These are phyloP conservation scores for Botrytis byssoidea DNA, from an alignment of 2,329 filamentous ascomycete genomes.

Conservation along the genomic window DNA sequence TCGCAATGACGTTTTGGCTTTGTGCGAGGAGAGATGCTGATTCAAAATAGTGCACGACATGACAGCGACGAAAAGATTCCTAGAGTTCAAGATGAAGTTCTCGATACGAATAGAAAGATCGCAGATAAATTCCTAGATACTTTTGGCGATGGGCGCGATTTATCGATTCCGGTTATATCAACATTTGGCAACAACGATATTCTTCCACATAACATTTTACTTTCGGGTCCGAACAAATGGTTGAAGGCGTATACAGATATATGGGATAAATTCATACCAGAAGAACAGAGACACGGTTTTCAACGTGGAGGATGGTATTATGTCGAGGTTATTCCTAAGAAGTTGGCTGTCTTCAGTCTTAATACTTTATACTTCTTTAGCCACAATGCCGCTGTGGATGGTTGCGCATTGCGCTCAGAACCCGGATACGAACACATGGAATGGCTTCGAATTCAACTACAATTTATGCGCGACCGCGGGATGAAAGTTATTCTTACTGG, in stretches of 20 bases:
- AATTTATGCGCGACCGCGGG: conserved; percentile 74
- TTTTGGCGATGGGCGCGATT: conserved; percentile 60
- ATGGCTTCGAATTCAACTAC: conserved; percentile 87
- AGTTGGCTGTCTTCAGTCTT: conserved; percentile 85
- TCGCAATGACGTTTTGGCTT: conserved; percentile 5
- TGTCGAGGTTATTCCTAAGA: conserved; percentile 83
- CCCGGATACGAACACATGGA: conserved; percentile 95
- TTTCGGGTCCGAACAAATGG: conserved; percentile 82
- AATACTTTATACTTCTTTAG: conserved; percentile 97
- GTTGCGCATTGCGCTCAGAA: conserved; percentile 74
- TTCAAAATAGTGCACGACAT: conserved; percentile 53
- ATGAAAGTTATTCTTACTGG: conserved; percentile 96
- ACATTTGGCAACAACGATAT: conserved; percentile 98
- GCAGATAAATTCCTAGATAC: conserved; percentile 73
- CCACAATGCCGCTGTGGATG: conserved; percentile 89
- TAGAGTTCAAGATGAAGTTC: conserved; percentile 72
- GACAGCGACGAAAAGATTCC: conserved; percentile 82
- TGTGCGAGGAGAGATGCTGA: conserved; percentile 12
- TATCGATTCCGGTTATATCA: conserved; percentile 78
- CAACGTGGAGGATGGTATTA: conserved; percentile 93
- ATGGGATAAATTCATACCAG: conserved; percentile 86
- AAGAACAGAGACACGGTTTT: conserved; percentile 88
- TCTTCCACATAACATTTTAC: conserved; percentile 91
- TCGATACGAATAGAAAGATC: conserved; percentile 72
- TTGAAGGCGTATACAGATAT: conserved; percentile 73